These are phyloP conservation scores for Fusarium torreyae DNA, from an alignment of 2,329 filamentous ascomycete genomes.

Conservation along the genomic window DNA sequence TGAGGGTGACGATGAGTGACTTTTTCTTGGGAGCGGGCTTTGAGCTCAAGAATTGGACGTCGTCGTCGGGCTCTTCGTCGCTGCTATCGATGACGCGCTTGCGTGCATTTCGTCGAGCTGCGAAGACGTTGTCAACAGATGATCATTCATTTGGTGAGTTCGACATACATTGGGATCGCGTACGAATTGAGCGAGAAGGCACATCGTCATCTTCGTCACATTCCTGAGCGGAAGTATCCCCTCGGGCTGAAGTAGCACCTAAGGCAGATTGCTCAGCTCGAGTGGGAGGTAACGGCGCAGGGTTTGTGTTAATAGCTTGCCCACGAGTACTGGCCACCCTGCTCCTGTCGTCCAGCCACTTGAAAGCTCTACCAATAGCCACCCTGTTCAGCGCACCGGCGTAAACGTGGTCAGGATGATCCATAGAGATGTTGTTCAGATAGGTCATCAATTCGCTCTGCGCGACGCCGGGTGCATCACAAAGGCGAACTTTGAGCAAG, in stretches of 20 bases:
- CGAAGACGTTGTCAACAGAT: neutral
- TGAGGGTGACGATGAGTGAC: constrained; percentile 9
- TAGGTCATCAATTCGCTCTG: neutral
- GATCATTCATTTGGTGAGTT: neutral
- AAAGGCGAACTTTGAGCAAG: neutral
- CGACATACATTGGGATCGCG: neutral
- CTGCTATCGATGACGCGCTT: neutral
- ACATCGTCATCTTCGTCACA: no score
- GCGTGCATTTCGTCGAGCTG: neutral
- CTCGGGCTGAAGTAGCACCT: no score
- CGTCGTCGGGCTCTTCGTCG: neutral
- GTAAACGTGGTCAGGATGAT: neutral
- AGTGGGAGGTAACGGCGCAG: no score
- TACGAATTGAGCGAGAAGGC: no score
- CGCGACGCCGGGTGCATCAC: neutral
- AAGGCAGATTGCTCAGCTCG: no score
- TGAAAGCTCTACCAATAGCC: neutral
- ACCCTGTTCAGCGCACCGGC: neutral
- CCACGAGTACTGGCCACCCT: neutral
- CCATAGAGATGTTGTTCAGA: neutral
- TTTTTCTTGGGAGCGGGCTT: constrained; percentile 1
- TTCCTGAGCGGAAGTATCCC: no score
- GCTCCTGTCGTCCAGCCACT: constrained; percentile 12
- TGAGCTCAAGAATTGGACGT: neutral
- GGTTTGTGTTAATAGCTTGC: no score